Evolutionary conservation across 805 yeast genomes (phyloP), one percentile per base, ranked within the genome.

Genomic region (Yarrowia divulgata): DNA sequence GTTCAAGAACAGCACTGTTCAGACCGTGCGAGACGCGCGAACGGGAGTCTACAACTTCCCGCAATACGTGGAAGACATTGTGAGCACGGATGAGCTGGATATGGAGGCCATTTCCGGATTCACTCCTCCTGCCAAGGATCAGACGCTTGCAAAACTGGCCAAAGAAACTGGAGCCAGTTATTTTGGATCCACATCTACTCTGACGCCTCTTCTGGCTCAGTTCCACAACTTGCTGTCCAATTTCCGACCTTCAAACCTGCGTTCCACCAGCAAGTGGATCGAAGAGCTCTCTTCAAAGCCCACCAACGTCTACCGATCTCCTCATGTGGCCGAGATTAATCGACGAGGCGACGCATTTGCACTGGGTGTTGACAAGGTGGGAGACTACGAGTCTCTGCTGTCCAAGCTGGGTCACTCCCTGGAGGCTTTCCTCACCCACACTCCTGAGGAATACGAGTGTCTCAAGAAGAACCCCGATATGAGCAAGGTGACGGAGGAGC

Each of bases 181-280:
- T 75, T 85, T 85, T 70, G 90, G 96, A 1, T 92, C 97, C 0
- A 93, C 98, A 0, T 90, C 97, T 19, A 90, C 97, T 1, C 85
- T 94, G 90, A 93, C 98, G 0, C 83, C 88, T 0, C 79, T 88
- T 0, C 81, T 94, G 55, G 82, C 88, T 3, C 96, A 93, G 63
- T 80, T 94, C 70, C 97, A 95, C 78, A 83, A 82, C 70, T 79
- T 91, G 10, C 75, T 95, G 48, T 87, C 91, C 8, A 87, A 88
- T 73, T 82, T 81, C 70, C 81, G 90, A 67, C 85, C 84, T 1
- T 85, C 82, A n/a, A 84, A 63, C 10, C 81, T 63, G 23, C 45
- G 48, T 23, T 18, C 37, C 23, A 39, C 57, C 4, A 48, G 57
- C 75, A 81, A 63, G 7, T 63, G 57, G 57, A 37, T 63, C 13